A percentile compares a stretch with the other conserved stretches of the same genome.
These are phyloP conservation scores for Diaporthe destruens DNA, from an alignment of 2,329 filamentous ascomycete genomes.

Conservation along the genomic window DNA sequence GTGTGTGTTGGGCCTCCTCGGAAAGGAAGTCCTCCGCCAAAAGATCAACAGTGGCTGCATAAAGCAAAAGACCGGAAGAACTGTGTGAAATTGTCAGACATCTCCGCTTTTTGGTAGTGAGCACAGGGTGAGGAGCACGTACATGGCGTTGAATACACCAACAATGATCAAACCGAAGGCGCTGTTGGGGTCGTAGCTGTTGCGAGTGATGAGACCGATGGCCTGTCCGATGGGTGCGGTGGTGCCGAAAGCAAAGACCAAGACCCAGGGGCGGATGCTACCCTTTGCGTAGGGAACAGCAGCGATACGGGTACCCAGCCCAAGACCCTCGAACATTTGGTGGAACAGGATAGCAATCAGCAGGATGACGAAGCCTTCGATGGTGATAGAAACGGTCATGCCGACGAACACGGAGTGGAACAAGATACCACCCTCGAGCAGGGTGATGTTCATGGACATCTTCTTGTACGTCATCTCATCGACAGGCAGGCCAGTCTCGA, in stretches of 20 bases:
- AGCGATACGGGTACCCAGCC: slow-evolving; percentile 78
- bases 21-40: slow-evolving; percentile 75
- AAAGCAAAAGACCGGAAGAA: slow-evolving; percentile 71
- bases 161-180: slow-evolving; percentile 74
- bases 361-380: slow-evolving; percentile 75
- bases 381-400: slow-evolving; percentile 78
- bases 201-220: slow-evolving; percentile 69
- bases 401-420: slow-evolving; percentile 85
- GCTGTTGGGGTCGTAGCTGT: slow-evolving; percentile 72
- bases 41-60: slow-evolving; percentile 73
- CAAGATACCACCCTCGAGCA: slow-evolving; percentile 82
- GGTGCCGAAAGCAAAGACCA: slow-evolving; percentile 72
- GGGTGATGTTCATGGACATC: slow-evolving; percentile 78
- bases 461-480: slow-evolving; percentile 67
- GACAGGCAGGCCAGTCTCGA: slow-evolving; percentile 57
- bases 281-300: slow-evolving; percentile 70
- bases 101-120: neutral
- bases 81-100: slow-evolving; percentile 48
- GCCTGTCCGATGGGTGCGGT: slow-evolving; percentile 75
- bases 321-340: slow-evolving; percentile 77
- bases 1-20: slow-evolving; percentile 62
- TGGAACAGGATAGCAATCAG: slow-evolving; percentile 79
- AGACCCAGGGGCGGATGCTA: slow-evolving; percentile 70
- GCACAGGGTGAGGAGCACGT: slow-evolving; percentile 46
- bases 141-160: slow-evolving; percentile 75